Base-by-base conservation (phyloP, 2,329 filamentous ascomycete species). In the Colletotrichum somersetense region DNA sequence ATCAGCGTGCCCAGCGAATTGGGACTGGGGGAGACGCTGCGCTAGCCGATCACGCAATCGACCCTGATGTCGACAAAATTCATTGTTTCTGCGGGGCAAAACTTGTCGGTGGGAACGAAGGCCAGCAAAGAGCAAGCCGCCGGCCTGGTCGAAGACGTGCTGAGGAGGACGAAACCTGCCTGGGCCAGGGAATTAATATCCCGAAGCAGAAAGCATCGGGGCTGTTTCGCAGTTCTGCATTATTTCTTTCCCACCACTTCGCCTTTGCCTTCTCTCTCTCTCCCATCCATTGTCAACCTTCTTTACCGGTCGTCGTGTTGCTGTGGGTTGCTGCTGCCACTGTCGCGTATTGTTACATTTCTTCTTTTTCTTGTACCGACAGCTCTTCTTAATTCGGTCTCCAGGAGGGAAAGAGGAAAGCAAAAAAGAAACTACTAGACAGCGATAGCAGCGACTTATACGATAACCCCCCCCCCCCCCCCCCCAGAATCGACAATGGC, bases 41-140 rank as follows among this genome's bases (percentile, higher is more conserved):
- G 76, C 77, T 80, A 80, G 75, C 73, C 77, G 76, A 80, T 80
- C 79, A 80, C 79, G 79, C 79, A 80, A 80, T 80, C 78, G 73
- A 75, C 75, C 67, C 71, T 67, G 67, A 73, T 73, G 67, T 71
- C 71, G 71, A 73, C 67, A 71, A 73, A 73, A 73, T 71, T 72
- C 62, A 58, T 67, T 73, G 71, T 72, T 67, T 73, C 71, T 73
- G 71, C 71, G 71, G 71, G 71, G 71, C 71, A 46, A 67, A 44
- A 56, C 50, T 62, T 30, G 18, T 62, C 71, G 62, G 67, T 67
- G 71, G 71, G 62, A 62, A 73, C 71, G 56, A 61, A 23, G 20
- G 38, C 55, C 53, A 59, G 40, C 52, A 65, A 65, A 48, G 50
- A n/a, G 50, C 50, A 65, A 65, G 35, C 62, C 62, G 35, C 18